Evolutionary conservation across 179 eudicot species (phyloP).

Genomic region (Beta lomatogona): DNA sequence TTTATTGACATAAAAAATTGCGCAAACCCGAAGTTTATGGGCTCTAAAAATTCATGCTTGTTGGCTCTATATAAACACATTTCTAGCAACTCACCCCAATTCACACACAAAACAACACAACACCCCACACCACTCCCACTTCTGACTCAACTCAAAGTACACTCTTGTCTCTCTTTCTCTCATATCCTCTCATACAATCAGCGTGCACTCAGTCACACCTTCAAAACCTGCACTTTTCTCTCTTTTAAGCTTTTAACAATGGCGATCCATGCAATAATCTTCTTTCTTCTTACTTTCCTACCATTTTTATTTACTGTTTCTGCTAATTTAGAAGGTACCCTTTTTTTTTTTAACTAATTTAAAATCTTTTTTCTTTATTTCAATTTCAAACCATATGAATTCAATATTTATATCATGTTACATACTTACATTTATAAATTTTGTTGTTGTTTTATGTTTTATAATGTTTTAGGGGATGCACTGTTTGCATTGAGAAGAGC

Average conservation of each 20-base stretch:
- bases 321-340: constrained; percentile 14
- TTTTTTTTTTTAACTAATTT: not conserved
- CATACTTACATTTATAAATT: too few species aligned
- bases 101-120: not conserved
- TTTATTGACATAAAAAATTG: not conserved
- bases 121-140: not conserved
- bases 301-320: not conserved
- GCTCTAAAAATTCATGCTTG: not conserved
- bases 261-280: not conserved
- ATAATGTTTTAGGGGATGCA: constrained; percentile 60
- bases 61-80: not conserved
- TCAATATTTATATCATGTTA: not conserved
- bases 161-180: constrained; percentile 5
- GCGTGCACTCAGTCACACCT: not conserved
- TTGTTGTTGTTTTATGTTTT: not conserved
- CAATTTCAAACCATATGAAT: not conserved
- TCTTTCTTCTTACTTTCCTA: not conserved
- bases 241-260: not conserved
- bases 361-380: not conserved
- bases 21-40: not conserved
- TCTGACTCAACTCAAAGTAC: not conserved
- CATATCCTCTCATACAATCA: not conserved
- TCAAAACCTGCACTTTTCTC: not conserved
- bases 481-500: constrained; percentile 67
- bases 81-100: not conserved